Evolutionary conservation across 768 basidiomycete genomes (phyloP).

Genomic region (Podaxis carcinomalis): DNA sequence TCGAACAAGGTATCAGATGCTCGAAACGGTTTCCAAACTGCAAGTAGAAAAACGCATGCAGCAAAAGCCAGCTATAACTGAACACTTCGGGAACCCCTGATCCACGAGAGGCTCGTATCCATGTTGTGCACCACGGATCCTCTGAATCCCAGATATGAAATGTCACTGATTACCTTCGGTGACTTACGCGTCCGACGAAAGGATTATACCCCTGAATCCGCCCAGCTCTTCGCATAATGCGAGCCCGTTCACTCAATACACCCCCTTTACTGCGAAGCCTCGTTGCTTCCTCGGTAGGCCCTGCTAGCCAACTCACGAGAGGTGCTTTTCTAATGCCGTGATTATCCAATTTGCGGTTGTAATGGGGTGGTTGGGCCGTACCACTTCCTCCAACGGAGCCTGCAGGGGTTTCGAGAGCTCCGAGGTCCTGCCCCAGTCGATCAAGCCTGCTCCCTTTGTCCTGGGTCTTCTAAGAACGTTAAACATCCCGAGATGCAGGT

Average conservation of each 20-base stretch:
- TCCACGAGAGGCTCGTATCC: not conserved
- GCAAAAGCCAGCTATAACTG: no score
- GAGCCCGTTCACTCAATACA: not conserved
- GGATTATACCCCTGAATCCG: not conserved
- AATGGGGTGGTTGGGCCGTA: not conserved
- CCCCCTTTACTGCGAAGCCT: not conserved
- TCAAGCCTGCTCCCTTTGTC: not conserved
- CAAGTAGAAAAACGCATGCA: no score
- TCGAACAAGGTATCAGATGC: no score
- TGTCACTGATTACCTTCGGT: not conserved
- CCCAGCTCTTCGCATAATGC: not conserved
- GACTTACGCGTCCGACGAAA: not conserved
- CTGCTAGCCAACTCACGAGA: constrained; percentile 4
- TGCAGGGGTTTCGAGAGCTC: not conserved
- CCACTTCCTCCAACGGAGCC: not conserved
- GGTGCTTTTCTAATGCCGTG: constrained; percentile 1
- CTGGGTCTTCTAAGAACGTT: not conserved
- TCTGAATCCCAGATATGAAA: not conserved
- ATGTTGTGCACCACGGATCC: not conserved
- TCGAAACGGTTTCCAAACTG: no score
- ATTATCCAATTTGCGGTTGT: not conserved
- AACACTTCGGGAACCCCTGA: no score
- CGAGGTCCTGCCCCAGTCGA: not conserved
- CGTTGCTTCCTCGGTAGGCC: not conserved
- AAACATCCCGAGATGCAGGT: not conserved